Evolutionary conservation across 2,329 filamentous ascomycete genomes (phyloP).

Genomic region (Cryphonectria carpinicola): DNA sequence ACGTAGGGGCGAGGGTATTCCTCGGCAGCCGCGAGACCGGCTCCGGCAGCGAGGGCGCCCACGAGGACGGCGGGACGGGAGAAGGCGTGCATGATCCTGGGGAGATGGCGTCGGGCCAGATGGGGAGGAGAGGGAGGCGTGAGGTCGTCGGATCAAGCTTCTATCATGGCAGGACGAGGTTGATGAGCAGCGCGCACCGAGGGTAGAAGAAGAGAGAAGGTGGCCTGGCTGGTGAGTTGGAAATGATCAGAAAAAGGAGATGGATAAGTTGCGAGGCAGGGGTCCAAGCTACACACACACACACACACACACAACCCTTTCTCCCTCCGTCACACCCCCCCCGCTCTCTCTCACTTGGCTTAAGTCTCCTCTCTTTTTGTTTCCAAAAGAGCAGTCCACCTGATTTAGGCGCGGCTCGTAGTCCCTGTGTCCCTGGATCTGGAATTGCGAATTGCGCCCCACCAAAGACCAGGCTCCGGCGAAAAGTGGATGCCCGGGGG

Average conservation of each 20-base stretch:
- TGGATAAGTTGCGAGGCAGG: slow-evolving; percentile 12
- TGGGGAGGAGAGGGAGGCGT: slow-evolving; percentile 1
- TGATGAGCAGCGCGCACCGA: background rate
- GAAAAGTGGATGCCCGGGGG: slow-evolving; percentile 9
- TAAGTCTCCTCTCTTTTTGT: background rate
- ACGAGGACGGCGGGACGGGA: slow-evolving; percentile 20
- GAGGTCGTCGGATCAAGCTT: slow-evolving; percentile 15
- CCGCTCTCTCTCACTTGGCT: background rate
- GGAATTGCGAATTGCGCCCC: slow-evolving; percentile 15
- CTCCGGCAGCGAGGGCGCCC: slow-evolving; percentile 25
- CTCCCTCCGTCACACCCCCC: background rate
- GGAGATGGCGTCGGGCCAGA: background rate
- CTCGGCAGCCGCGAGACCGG: slow-evolving; percentile 26
- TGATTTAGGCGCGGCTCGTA: background rate
- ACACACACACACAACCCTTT: background rate
- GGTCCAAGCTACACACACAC: slow-evolving; percentile 11
- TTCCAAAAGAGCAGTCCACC: background rate
- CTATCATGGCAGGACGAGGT: slow-evolving; percentile 17
- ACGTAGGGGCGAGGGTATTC: slow-evolving; percentile 24
- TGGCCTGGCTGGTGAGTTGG: background rate
- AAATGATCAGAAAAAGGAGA: slow-evolving; percentile 13
- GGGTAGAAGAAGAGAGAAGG: slow-evolving; percentile 8
- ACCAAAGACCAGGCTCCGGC: slow-evolving; percentile 10
- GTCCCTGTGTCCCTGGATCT: slow-evolving; percentile 5
- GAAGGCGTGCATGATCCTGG: slow-evolving; percentile 17